Conservation (phyloP, 2,329 filamentous ascomycete genomes). For the Catunica adiposa region DNA sequence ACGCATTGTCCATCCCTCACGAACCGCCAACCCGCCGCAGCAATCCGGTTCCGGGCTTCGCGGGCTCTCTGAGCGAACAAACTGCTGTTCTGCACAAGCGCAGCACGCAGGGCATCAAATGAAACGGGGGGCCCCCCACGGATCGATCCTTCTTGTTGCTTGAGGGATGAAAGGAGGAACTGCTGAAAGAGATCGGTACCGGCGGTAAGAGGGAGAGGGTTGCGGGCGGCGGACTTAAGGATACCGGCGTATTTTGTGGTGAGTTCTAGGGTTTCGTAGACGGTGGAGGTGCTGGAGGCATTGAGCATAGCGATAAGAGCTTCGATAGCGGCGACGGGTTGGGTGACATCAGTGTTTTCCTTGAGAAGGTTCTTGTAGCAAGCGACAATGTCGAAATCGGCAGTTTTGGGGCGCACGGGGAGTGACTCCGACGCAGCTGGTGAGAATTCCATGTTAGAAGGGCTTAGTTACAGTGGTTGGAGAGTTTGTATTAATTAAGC, state of each 20-base stretch:
- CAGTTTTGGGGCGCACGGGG: constrained; percentile 10
- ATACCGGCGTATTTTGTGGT: constrained; percentile 60
- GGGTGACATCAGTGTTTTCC: constrained; percentile 70
- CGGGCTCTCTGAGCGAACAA: constrained; percentile 79
- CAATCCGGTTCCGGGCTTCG: constrained; percentile 69
- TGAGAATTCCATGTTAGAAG: too few species aligned
- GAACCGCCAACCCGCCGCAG: constrained; percentile 59
- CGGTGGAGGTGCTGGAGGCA: constrained; percentile 63
- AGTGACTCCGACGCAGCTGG: background rate
- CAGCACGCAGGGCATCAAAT: constrained; percentile 68
- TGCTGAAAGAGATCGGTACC: constrained; percentile 92
- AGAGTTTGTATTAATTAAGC: background rate
- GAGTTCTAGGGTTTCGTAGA: constrained; percentile 83
- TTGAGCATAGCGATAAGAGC: constrained; percentile 75
- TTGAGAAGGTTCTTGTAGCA: constrained; percentile 38
- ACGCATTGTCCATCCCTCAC: constrained; percentile 64
- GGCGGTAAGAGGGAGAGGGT: constrained; percentile 81
- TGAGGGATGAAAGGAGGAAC: constrained; percentile 66
- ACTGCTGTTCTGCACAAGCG: constrained; percentile 71
- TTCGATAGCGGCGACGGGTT: constrained; percentile 89
- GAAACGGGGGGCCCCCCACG: constrained; percentile 22
- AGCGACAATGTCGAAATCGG: constrained; percentile 33
- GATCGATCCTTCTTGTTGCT: constrained; percentile 28
- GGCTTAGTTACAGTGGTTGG: too few species aligned
- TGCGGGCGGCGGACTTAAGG: constrained; percentile 63